Evolutionary conservation across 495 filamentous ascomycete species (phyloP).

Genomic region (Penicillium desertorum): DNA sequence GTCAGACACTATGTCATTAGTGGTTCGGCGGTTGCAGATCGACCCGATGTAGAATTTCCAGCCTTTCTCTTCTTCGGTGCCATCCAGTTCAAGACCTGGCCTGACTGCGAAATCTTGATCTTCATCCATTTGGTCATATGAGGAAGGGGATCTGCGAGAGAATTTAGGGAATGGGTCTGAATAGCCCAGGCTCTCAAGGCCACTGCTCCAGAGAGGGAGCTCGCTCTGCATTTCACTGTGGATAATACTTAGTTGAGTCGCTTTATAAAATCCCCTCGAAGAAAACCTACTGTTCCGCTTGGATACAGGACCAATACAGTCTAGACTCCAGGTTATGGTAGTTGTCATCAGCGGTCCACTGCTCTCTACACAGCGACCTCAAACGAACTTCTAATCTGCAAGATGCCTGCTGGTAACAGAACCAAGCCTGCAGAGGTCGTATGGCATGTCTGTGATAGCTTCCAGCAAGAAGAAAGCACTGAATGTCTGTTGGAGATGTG

Average conservation of each 20-base stretch:
- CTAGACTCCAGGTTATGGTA: slow-evolving; percentile 32
- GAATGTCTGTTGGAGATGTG: slow-evolving; percentile 28
- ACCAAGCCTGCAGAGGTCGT: slow-evolving; percentile 30
- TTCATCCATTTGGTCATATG: slow-evolving; percentile 20
- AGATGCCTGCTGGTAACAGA: slow-evolving; percentile 33
- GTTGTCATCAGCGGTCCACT: slow-evolving; percentile 26
- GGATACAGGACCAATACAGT: slow-evolving; percentile 34
- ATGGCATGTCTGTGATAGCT: slow-evolving; percentile 27
- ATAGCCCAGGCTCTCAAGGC: slow-evolving; percentile 26
- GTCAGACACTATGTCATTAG: slow-evolving; percentile 28
- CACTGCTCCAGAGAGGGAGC: slow-evolving; percentile 30
- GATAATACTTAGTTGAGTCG: slow-evolving; percentile 1
- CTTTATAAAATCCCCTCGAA: background rate
- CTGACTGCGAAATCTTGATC: slow-evolving; percentile 4
- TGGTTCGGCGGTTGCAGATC: slow-evolving; percentile 30
- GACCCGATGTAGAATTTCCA: slow-evolving; percentile 32
- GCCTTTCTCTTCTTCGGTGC: slow-evolving; percentile 25
- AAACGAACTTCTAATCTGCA: slow-evolving; percentile 32
- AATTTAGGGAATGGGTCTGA: slow-evolving; percentile 25
- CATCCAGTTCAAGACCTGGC: slow-evolving; percentile 8
- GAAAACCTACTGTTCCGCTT: slow-evolving; percentile 27
- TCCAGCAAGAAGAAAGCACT: slow-evolving; percentile 31
- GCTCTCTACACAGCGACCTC: slow-evolving; percentile 25
- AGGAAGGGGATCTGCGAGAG: slow-evolving; percentile 12
- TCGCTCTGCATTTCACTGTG: slow-evolving; percentile 29